A percentile compares a stretch with the other conserved stretches of the same genome.
Conservation (phyloP, 169 alveolate species). For the Pseudocohnilembus persalinus region DNA sequence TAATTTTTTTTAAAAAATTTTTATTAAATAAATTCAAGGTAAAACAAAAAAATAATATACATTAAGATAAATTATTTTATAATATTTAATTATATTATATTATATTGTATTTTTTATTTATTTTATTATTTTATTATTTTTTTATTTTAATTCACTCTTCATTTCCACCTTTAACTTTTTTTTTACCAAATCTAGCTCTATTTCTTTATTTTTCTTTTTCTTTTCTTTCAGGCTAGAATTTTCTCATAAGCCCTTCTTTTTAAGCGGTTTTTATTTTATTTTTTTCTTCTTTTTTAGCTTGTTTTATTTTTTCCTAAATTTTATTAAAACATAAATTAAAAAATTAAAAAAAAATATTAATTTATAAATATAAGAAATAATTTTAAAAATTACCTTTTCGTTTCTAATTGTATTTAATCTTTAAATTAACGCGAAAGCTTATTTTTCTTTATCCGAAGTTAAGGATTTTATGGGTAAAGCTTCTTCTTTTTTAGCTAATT, state of each 20-base stretch:
- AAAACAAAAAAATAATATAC: no score
- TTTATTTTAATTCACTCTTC: not conserved
- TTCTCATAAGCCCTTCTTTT: constrained; percentile 60
- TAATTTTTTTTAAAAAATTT: no score
- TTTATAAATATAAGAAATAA: constrained; percentile 2
- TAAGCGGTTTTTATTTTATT: constrained; percentile 43
- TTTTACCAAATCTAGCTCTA: constrained; percentile 30
- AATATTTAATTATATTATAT: not conserved
- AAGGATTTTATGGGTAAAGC: constrained; percentile 58
- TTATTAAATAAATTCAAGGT: no score
- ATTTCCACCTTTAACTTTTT: not conserved
- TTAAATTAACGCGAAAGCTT: constrained; percentile 69
- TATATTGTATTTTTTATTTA: no score
- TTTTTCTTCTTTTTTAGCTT: constrained; percentile 54
- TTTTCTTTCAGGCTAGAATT: constrained; percentile 35
- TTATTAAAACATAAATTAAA: constrained; percentile 29
- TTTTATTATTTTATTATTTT: no score
- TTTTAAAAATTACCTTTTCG: constrained; percentile 51
- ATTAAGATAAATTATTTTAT: no score
- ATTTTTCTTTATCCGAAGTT: constrained; percentile 74
- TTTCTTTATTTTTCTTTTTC: constrained; percentile 36
- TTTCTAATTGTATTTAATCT: constrained; percentile 77
- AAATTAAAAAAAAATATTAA: not conserved
- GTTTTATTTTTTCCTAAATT: constrained; percentile 53
- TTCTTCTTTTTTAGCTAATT: constrained; percentile 55